phyloP scores from a whole-genome alignment of 139 green algal species.

The Tetraselmis striata region DNA sequence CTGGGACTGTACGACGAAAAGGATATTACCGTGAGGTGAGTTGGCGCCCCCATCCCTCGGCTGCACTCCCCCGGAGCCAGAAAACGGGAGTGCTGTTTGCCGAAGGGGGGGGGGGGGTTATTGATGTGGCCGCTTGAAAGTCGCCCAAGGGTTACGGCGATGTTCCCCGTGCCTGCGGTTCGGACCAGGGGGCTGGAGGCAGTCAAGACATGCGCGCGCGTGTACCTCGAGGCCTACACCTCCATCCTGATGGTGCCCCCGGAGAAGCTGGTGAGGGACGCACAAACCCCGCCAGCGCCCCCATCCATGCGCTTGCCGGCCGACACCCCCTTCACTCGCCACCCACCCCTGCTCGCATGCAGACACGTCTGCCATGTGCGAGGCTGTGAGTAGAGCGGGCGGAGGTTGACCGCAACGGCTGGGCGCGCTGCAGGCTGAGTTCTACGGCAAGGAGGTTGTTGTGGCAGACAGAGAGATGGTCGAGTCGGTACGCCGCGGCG shows the following conservation, averaged over 20 bases:
- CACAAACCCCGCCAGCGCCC: too few relatives aligned
- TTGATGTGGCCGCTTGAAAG: not conserved
- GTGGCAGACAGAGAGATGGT: slow-evolving; percentile 92
- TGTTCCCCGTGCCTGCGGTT: not conserved
- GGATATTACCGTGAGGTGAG: slow-evolving; percentile 89
- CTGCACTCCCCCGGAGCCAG: too few relatives aligned
- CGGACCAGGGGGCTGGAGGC: slow-evolving; percentile 77
- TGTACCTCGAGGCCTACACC: slow-evolving; percentile 97
- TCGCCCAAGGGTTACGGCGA: not conserved
- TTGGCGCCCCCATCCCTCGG: slow-evolving; percentile 1
- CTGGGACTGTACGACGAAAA: slow-evolving; percentile 88
- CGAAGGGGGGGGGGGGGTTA: too few relatives aligned
- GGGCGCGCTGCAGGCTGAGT: slow-evolving; percentile 88
- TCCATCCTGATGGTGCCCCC: slow-evolving; percentile 88
- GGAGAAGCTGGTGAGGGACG: slow-evolving; percentile 62
- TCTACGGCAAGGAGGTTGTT: slow-evolving; percentile 86
- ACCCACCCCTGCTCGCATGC: too few relatives aligned
- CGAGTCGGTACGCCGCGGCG: slow-evolving; percentile 55
- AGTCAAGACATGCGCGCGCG: slow-evolving; percentile 50
- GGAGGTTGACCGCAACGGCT: too few relatives aligned
- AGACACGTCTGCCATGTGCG: too few relatives aligned
- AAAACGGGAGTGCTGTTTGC: too few relatives aligned
- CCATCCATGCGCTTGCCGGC: too few relatives aligned
- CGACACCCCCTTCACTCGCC: too few relatives aligned
- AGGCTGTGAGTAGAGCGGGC: too few relatives aligned